Evolutionary conservation across 2,329 filamentous ascomycete species (phyloP), one percentile per base, ranked within the genome.

Genomic region (Dactylellina leptospora): DNA sequence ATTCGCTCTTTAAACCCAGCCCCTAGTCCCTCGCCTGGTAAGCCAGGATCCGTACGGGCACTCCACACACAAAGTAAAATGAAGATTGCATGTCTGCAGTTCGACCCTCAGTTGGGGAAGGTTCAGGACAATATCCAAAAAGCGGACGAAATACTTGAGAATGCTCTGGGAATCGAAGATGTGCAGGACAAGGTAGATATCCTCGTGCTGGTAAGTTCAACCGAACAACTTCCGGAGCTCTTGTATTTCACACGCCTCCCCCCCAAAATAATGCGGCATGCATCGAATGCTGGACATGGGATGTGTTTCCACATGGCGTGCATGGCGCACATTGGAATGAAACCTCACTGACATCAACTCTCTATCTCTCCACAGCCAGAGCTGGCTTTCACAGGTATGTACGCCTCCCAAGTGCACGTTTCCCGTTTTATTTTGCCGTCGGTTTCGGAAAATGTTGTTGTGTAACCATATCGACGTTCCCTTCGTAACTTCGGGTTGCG

Each of bases 161-260:
- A 78, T 23, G 84, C 85, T 0, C 80, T 83, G 4, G 80, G 83
- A 0, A 80, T 84, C 1, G 80, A 84, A n/a, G 66, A 48, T 38
- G 40, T 63, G 23, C 75, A 93, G 0, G 89, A 92, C 77, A 82
- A 93, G 27, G 82, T 95, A 0, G 86, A 93, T 0, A 80, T 93
- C 0, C 90, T 91, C 0, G 91, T 93, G 78, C 81, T 93, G 78
- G 89, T 90, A 0, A 92, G 93, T 77, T 84, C 86, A 64, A 88
- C 88, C 90, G 80, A 75, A 81, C 77, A 25, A 70, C 64, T 56
- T 30, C n/a, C 22, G 36, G 28, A 36, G 23, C 42, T 30, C 33
- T 50, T 23, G 48, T 18, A 47, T 27, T 22, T 50, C n/a, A n/a
- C n/a, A n/a, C n/a, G n/a, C n/a, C n/a, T n/a, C n/a, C n/a, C 16